phyloP scores from a whole-genome alignment of 2,329 filamentous ascomycete species.

The Diplodia intermedia region DNA sequence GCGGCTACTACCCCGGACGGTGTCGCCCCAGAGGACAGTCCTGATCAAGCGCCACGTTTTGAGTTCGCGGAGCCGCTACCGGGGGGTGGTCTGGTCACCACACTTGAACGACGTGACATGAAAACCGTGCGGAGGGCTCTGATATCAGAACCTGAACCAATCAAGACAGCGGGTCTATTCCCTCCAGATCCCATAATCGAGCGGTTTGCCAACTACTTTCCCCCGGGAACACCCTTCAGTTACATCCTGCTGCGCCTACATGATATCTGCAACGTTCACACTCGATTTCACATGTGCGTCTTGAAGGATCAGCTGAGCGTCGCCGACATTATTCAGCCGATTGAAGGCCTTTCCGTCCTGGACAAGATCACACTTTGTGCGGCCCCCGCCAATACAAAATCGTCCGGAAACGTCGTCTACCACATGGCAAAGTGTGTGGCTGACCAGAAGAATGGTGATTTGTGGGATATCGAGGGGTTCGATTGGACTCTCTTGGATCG shows the following conservation, averaged over 20 bases:
- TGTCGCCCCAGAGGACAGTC: not conserved
- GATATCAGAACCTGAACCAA: slow-evolving; percentile 65
- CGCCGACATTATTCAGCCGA: slow-evolving; percentile 76
- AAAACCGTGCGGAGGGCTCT: slow-evolving; percentile 68
- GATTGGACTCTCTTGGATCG: slow-evolving; percentile 76
- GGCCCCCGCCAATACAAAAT: slow-evolving; percentile 69
- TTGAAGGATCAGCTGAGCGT: slow-evolving; percentile 69
- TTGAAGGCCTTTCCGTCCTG: slow-evolving; percentile 68
- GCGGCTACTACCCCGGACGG: not conserved
- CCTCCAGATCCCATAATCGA: slow-evolving; percentile 76
- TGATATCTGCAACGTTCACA: slow-evolving; percentile 69
- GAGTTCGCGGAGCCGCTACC: slow-evolving; percentile 38
- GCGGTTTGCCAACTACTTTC: slow-evolving; percentile 81
- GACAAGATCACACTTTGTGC: slow-evolving; percentile 80
- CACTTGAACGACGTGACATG: slow-evolving; percentile 75
- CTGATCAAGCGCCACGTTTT: slow-evolving; percentile 10
- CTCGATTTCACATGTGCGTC: slow-evolving; percentile 73
- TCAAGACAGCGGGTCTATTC: slow-evolving; percentile 74
- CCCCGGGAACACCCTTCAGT: slow-evolving; percentile 77
- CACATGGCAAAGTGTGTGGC: slow-evolving; percentile 75
- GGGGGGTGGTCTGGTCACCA: slow-evolving; percentile 82
- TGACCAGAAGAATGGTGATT: slow-evolving; percentile 67
- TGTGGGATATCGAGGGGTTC: slow-evolving; percentile 75
- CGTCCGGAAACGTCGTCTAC: slow-evolving; percentile 60
- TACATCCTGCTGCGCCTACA: slow-evolving; percentile 80